Base-by-base conservation (phyloP, 1,284 basidiomycete species). In the Blastosporella zonata region DNA sequence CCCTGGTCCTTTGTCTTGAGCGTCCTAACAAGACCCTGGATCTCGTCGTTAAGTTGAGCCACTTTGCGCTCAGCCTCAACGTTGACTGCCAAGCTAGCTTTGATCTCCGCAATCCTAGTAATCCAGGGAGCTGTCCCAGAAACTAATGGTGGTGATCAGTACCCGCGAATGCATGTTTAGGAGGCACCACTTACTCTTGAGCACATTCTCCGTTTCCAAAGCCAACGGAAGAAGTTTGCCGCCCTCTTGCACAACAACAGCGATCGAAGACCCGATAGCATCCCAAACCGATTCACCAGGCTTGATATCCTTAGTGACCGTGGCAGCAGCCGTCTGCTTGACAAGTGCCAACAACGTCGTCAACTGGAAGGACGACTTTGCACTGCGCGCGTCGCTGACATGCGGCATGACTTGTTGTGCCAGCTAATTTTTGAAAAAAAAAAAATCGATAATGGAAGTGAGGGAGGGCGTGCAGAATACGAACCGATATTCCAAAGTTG, bases 41-140 rank as follows among this genome's bases (percentile, higher is more conserved):
- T 82, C 66, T 98, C 93, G 53, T 97, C 94, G 53, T 85, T 87
- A 21, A 97, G 78, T 57, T 91, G 86, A 2, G 81, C 72, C 7
- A 94, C 83, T 66, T 91, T 91, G 40, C 87, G 80, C 65, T 98
- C 95, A 0, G 94, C 92, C 62, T 97, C 95, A 13, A 91, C 78
- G 60, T 97, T 97, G 68, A 92, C 78, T 0, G 91, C 84, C 1
- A 88, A 81, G 18, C 77, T 83, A 0, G 87, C 80, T 64, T 93
- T 92, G 70, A 99, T 84, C 58, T 92, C 83, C n/a, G 81, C 79
- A 3, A 96, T 81, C n/a, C 97, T 81, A 0, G 80, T 72, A 0
- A 93, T 72, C 96, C 96, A 99, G 0, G 97, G 97, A 2, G 91
- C 74, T 0, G 82, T 77, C 6, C 85, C 84, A 42, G 82, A 77